phyloP scores from a whole-genome alignment of 2,329 filamentous ascomycete genomes.

The Thermothelomyces thermophilus region DNA sequence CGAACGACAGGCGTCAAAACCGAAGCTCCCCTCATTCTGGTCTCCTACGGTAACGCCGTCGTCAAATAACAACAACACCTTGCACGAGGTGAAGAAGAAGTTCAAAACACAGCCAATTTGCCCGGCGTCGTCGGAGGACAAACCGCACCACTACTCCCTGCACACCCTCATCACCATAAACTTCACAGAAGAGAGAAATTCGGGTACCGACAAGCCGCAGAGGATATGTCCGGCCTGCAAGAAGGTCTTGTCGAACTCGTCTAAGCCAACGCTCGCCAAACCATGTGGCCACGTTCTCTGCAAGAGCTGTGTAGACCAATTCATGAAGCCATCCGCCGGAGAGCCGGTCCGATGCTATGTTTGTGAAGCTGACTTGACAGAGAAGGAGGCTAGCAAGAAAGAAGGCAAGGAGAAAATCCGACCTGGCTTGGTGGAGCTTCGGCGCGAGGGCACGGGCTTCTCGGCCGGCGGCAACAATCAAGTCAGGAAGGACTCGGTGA shows the following conservation, averaged over 20 bases:
- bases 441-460: constrained; percentile 86
- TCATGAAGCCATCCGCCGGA: constrained; percentile 56
- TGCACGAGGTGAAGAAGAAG: constrained; percentile 52
- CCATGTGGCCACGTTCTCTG: constrained; percentile 91
- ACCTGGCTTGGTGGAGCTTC: constrained; percentile 70
- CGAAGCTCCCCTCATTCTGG: constrained; percentile 82
- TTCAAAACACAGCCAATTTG: constrained; percentile 66
- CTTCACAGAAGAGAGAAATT: constrained; percentile 65
- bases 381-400: constrained; percentile 37
- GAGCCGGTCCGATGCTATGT: constrained; percentile 67
- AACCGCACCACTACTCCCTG: constrained; percentile 68
- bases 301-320: constrained; percentile 74
- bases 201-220: constrained; percentile 37
- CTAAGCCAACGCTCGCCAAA: constrained; percentile 74
- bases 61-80: constrained; percentile 50
- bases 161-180: constrained; percentile 69
- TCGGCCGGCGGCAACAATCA: constrained; percentile 78
- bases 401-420: constrained; percentile 48
- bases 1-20: constrained; percentile 48
- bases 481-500: constrained; percentile 70
- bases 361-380: constrained; percentile 71
- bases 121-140: constrained; percentile 61
- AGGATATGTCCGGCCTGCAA: constrained; percentile 75
- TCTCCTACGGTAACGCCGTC: constrained; percentile 75
- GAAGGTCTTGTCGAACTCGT: constrained; percentile 74